A percentile compares a stretch with the other conserved stretches of the same genome.
Evolutionary conservation across 371 early-diverging fungal species (phyloP).

Genomic region (Syncephalis fuscata): DNA sequence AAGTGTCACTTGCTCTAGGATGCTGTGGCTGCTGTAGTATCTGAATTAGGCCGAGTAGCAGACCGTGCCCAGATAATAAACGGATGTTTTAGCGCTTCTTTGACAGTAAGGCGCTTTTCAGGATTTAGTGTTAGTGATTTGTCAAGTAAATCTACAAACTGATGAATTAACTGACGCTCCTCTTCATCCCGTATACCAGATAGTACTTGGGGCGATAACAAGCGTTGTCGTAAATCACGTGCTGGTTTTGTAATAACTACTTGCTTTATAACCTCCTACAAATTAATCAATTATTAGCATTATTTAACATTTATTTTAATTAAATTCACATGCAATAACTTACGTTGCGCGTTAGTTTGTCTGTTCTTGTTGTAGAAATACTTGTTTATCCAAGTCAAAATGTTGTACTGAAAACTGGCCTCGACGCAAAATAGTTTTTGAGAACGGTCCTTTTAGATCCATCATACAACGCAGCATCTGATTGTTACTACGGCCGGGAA

Average conservation of each 20-base stretch:
- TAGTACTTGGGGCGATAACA: constrained; percentile 24
- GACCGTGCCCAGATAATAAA: constrained; percentile 36
- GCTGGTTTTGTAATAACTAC: constrained; percentile 44
- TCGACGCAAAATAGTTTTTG: constrained; percentile 62
- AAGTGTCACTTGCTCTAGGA: too few relatives aligned
- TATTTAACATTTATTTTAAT: not conserved
- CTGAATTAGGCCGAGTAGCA: too few relatives aligned
- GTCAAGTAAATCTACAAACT: constrained; percentile 71
- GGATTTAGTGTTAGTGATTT: constrained; percentile 80
- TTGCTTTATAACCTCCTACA: constrained; percentile 42
- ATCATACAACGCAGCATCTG: constrained; percentile 91
- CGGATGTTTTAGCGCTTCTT: constrained; percentile 78
- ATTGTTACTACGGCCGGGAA: constrained; percentile 87
- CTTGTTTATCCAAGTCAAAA: constrained; percentile 62
- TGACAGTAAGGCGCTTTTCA: constrained; percentile 77
- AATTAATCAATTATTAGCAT: not conserved
- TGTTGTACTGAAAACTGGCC: constrained; percentile 66
- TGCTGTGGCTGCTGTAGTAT: not conserved
- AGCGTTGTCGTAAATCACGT: constrained; percentile 47
- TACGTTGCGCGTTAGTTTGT: constrained; percentile 51
- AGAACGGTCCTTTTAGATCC: constrained; percentile 81
- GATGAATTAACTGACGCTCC: constrained; percentile 17
- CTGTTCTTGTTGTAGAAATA: constrained; percentile 43
- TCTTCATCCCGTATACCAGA: constrained; percentile 33
- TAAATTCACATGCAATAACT: too few relatives aligned